Base-by-base conservation (phyloP, 179 eudicot genomes). In the Spergularia azorica region DNA sequence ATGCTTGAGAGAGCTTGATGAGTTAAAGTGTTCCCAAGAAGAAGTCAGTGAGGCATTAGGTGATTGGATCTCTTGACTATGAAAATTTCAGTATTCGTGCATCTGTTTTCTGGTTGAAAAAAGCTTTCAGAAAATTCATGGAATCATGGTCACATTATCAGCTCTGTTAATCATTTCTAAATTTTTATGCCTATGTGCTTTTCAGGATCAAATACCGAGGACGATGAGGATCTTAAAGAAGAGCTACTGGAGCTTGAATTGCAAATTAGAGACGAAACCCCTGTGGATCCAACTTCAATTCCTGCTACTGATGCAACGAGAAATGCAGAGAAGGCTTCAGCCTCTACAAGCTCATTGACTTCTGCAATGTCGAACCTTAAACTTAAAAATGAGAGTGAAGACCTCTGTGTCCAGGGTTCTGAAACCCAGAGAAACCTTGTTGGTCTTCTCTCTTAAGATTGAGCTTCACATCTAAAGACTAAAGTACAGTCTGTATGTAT, bases 171-270 rank as follows among this genome's bases (percentile, higher is more conserved):
- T 62, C 15, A 67, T 57, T 36, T 26, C 50, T 9, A n/a, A 43
- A 14, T 50, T 50, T 51, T 62, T 43, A 63, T 18, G 56, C 62
- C 17, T 13, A 11, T 39, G 50, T n/a, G 13, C 38, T 58, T 56
- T 65, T 43, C 85, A 91, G 97, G 84, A 83, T 81, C 82, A 46
- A 81, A 75, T 81, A 74, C 61, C 67, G 77, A 70, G 63, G 93
- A 89, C n/a, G 90, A 90, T 80, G 93, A 86, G 77, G 92, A 86
- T 81, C 36, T 92, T 38, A 95, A 90, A 76, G 95, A 91, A 55
- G 98, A 92, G 80, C 88, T 88, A 4, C 77, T 73, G 67, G 74
- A 79, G 72, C 90, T 95, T 54, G 89, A 91, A 81, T 14, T 79
- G 71, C 92, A 92, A 77, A 70, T 87, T 76, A 74, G 70, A 48